These are phyloP conservation scores for Aspergillus biplanus DNA, from an alignment of 495 filamentous ascomycete genomes.

Conservation along the genomic window DNA sequence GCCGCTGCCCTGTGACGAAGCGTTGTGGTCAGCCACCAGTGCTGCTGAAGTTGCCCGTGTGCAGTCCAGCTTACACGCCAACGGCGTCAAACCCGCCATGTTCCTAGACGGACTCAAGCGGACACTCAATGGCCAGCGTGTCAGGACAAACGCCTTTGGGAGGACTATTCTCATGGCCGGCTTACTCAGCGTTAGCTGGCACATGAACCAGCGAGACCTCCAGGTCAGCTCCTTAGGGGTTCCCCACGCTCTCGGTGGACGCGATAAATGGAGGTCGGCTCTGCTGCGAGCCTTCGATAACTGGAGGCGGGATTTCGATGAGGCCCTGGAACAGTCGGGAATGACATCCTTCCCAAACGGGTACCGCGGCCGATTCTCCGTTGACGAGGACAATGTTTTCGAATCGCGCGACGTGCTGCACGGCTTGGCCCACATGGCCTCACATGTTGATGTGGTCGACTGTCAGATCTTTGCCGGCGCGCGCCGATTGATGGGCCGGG, in stretches of 20 bases:
- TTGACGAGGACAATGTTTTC: conserved; percentile 77
- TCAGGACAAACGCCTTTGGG: conserved; percentile 92
- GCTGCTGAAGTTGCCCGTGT: conserved; percentile 86
- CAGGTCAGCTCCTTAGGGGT: conserved; percentile 87
- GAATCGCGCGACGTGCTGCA: conserved; percentile 88
- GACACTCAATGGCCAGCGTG: conserved; percentile 83
- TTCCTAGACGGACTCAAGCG: conserved; percentile 92
- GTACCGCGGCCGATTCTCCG: conserved; percentile 42
- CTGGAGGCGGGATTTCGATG: conserved; percentile 94
- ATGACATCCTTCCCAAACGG: conserved; percentile 43
- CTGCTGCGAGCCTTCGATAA: conserved; percentile 90
- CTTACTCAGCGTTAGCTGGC: conserved; percentile 91
- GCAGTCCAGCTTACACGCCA: conserved; percentile 78
- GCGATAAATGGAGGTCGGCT: conserved; percentile 90
- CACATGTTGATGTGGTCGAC: conserved; percentile 97
- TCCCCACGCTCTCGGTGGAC: conserved; percentile 79
- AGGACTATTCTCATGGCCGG: conserved; percentile 96
- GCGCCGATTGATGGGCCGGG: conserved; percentile 79
- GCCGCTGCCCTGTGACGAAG: conserved; percentile 91
- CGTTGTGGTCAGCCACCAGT: conserved; percentile 90
- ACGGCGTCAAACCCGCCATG: conserved; percentile 82
- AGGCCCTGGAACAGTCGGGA: conserved; percentile 63
- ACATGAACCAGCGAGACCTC: conserved; percentile 95
- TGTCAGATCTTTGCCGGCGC: conserved; percentile 95
- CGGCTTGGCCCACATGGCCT: conserved; percentile 95